Base-by-base conservation (phyloP, 441 rosid species). In the Croton laevigatus region DNA sequence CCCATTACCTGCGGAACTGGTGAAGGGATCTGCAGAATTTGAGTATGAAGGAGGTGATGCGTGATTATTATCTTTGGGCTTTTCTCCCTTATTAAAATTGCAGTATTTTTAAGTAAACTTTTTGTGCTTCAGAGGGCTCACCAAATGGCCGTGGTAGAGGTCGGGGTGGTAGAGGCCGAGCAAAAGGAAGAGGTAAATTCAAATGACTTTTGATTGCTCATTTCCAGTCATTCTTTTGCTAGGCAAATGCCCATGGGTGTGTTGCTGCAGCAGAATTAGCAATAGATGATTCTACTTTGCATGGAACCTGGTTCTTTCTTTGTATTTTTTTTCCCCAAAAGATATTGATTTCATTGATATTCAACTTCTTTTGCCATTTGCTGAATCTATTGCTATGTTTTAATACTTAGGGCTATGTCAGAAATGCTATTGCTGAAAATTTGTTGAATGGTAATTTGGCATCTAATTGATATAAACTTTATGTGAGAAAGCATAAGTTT, bases 41-140 rank as follows among this genome's bases (percentile, higher is more conserved):
- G 91, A 91, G 59, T 82, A 81, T 68, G 97, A 90, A 70, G 95
- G 92, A 86, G 98, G 98, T 90, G 81, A 27, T 45, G 64, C 23
- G n/a, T 16, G 13, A 34, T 70, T 55, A 27, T 68, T 38, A 57
- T n/a, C 11, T 40, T 9, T 61, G 20, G 16, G 20, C 40, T 22
- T n/a, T 67, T 73, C 44, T 64, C 34, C 8, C 40, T 58, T 59
- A 22, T 51, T 57, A 11, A 23, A 32, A 34, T 48, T 65, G 13
- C 45, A n/a, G 60, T 19, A 38, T n/a, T 66, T 72, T 61, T 6
- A 62, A 27, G 59, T 54, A 54, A 42, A 65, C 32, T 27, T 23
- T 70, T 62, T 67, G 40, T 70, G 42, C 38, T 83, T 76, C 83
- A 90, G 95, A 90, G 65, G 96, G 91, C 60, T 91, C 95, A 46